These are phyloP conservation scores for Monosporascus sp. DNA, from an alignment of 2,329 filamentous ascomycete species.

Conservation along the genomic window DNA sequence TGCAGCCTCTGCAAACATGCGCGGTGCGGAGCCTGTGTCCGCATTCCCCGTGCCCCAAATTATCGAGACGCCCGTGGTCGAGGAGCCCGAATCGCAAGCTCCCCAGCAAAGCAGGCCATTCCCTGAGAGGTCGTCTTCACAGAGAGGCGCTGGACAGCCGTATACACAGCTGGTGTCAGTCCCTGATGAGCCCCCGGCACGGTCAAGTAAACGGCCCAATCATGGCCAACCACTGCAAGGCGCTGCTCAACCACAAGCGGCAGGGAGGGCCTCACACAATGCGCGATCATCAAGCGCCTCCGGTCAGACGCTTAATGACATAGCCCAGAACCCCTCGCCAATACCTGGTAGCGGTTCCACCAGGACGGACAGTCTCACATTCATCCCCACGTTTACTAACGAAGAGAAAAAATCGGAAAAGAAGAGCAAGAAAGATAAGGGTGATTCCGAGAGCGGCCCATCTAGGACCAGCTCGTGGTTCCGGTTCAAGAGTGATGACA, in stretches of 20 bases:
- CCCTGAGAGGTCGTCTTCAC: constrained; percentile 51
- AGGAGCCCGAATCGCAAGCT: constrained; percentile 17
- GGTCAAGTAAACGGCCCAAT: constrained; percentile 37
- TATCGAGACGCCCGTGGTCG: constrained; percentile 57
- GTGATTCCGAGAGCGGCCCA: constrained; percentile 51
- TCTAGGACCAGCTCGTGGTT: constrained; percentile 74
- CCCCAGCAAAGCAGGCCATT: constrained; percentile 31
- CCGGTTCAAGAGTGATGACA: constrained; percentile 76
- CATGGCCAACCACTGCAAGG: constrained; percentile 25
- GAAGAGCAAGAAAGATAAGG: constrained; percentile 68
- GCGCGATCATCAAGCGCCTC: constrained; percentile 28
- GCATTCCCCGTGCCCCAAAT: constrained; percentile 47
- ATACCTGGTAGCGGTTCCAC: constrained; percentile 61
- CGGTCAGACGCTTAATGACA: constrained; percentile 55
- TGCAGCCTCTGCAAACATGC: constrained; percentile 11
- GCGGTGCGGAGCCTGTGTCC: constrained; percentile 15
- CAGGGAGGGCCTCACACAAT: constrained; percentile 12
- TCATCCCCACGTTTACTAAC: constrained; percentile 65
- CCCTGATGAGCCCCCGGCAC: constrained; percentile 40
- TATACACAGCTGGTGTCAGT: constrained; percentile 40
- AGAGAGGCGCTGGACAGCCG: constrained; percentile 35
- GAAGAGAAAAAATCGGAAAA: constrained; percentile 73
- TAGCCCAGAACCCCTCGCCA: constrained; percentile 59
- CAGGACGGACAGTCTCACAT: constrained; percentile 71
- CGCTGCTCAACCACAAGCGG: constrained; percentile 16